Evolutionary conservation across 2,329 filamentous ascomycete species (phyloP).

Genomic region (Aspergillus fumigatiaffinis): DNA sequence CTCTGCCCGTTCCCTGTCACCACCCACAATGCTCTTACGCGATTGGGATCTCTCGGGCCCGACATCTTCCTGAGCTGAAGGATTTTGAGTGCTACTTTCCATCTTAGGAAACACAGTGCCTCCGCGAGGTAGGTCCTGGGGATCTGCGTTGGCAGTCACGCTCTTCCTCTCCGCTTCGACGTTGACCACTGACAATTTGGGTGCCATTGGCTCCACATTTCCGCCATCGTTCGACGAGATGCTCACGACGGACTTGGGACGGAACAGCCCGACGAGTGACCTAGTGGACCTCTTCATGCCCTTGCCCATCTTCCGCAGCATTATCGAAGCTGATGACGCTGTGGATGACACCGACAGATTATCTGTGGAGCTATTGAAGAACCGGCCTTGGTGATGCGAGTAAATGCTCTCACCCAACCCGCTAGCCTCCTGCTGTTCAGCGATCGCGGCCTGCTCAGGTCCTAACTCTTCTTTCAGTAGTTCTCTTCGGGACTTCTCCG

Average conservation of each 20-base stretch:
- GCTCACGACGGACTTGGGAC: slow-evolving; percentile 86
- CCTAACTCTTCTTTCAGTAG: slow-evolving; percentile 66
- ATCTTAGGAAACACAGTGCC: slow-evolving; percentile 80
- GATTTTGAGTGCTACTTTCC: slow-evolving; percentile 75
- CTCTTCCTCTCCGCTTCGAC: slow-evolving; percentile 87
- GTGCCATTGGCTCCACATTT: slow-evolving; percentile 63
- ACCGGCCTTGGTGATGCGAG: slow-evolving; percentile 68
- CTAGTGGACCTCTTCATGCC: slow-evolving; percentile 94
- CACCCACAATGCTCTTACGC: slow-evolving; percentile 85
- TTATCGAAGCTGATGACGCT: slow-evolving; percentile 47
- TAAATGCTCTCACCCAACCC: slow-evolving; percentile 94
- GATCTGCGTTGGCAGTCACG: slow-evolving; percentile 67
- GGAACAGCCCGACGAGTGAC: slow-evolving; percentile 88
- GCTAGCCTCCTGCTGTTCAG: slow-evolving; percentile 83
- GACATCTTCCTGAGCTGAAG: slow-evolving; percentile 29
- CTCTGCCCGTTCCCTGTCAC: slow-evolving; percentile 85
- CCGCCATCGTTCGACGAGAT: slow-evolving; percentile 63
- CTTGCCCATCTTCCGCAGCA: slow-evolving; percentile 92
- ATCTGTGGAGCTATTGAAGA: slow-evolving; percentile 88
- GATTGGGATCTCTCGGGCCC: slow-evolving; percentile 49
- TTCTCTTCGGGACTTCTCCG: slow-evolving; percentile 61
- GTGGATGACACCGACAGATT: slow-evolving; percentile 62
- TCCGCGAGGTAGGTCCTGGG: slow-evolving; percentile 63
- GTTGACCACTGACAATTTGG: slow-evolving; percentile 91
- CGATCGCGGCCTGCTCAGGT: slow-evolving; percentile 86